A percentile compares a stretch with the other conserved stretches of the same genome.
These are phyloP conservation scores for Linnemannia zychae DNA, from an alignment of 192 early-diverging fungal species.

Conservation along the genomic window DNA sequence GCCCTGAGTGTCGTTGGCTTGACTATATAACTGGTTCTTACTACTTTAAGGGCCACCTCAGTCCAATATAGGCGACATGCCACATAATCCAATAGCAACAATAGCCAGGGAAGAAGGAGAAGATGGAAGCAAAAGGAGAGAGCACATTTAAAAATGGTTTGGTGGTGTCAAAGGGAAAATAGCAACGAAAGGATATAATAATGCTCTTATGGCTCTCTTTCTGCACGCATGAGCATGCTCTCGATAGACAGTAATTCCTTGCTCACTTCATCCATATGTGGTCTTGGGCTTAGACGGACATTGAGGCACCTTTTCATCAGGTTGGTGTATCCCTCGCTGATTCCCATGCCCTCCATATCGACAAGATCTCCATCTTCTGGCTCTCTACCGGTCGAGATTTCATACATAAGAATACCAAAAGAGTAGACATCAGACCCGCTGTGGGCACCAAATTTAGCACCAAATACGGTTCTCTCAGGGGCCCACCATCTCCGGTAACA, in stretches of 20 bases:
- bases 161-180: neutral
- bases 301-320: conserved; percentile 32
- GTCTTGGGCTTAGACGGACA: conserved; percentile 2
- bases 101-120: neutral
- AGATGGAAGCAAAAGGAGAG: neutral
- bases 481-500: conserved; percentile 18
- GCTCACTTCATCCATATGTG: conserved; percentile 14
- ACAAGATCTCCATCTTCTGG: conserved; percentile 28
- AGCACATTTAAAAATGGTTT: neutral
- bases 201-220: neutral
- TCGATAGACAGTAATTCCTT: conserved; percentile 17
- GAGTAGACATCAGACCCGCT: conserved; percentile 22
- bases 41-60: no score
- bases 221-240: conserved; percentile 1
- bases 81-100: no score
- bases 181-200: neutral
- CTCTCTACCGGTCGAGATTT: conserved; percentile 33
- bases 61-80: no score
- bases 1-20: no score
- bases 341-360: conserved; percentile 5
- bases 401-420: conserved; percentile 43
- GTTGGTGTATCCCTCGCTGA: conserved; percentile 24
- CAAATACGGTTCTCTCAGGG: conserved; percentile 8
- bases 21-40: no score
- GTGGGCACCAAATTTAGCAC: no score